phyloP scores from a whole-genome alignment of 805 yeast species.

The Ogataea salicorniae region DNA sequence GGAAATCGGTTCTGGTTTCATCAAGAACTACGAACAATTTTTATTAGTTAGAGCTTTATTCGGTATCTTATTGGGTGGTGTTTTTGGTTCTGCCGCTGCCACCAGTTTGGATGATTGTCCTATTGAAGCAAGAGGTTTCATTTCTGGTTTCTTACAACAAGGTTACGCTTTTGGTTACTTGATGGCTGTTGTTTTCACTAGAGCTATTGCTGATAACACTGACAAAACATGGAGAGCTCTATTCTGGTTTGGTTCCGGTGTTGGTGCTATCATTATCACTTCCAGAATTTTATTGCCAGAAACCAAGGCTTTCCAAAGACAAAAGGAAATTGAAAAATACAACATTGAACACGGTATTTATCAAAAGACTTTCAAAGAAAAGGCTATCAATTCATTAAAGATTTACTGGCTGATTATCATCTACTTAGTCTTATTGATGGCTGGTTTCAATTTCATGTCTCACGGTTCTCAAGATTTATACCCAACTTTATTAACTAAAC shows the following conservation, averaged over 20 bases:
- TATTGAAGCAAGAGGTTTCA: conserved; percentile 47
- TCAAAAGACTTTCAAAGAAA: conserved; percentile 30
- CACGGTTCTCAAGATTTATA: conserved; percentile 63
- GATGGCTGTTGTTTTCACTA: conserved; percentile 57
- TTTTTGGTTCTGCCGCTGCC: conserved; percentile 50
- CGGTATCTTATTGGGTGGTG: conserved; percentile 57
- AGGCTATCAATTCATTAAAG: conserved; percentile 34
- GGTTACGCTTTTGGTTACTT: conserved; percentile 74
- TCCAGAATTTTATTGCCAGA: conserved; percentile 44
- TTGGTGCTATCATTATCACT: conserved; percentile 36
- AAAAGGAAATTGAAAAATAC: conserved; percentile 32
- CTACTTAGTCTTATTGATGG: conserved; percentile 54
- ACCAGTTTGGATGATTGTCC: conserved; percentile 53
- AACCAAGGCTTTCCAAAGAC: conserved; percentile 47
- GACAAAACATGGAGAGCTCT: conserved; percentile 56
- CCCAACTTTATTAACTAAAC: conserved; percentile 48
- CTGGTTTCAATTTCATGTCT: conserved; percentile 58
- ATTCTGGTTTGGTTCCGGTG: conserved; percentile 67
- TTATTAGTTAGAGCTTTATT: conserved; percentile 59
- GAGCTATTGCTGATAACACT: conserved; percentile 55
- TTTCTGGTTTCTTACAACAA: conserved; percentile 70
- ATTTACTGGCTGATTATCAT: conserved; percentile 55
- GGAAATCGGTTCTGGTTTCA: conserved; percentile 63
- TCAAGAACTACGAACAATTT: conserved; percentile 50
- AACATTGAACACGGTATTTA: conserved; percentile 27